Evolutionary conservation across 192 early-diverging fungal genomes (phyloP).

Genomic region (Allomyces macrogynus): DNA sequence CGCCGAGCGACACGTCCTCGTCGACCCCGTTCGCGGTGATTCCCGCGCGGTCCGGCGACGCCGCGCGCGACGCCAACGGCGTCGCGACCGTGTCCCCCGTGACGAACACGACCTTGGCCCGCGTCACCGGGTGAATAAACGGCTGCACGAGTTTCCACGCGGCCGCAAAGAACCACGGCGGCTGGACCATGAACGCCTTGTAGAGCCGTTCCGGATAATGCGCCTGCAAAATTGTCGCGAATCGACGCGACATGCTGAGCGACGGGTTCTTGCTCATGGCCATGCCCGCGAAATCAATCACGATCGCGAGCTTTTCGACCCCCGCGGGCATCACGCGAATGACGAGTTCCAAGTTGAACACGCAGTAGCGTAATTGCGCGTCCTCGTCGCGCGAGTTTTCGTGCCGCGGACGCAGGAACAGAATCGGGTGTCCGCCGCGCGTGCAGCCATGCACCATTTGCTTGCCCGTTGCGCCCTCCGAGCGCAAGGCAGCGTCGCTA

Average conservation of each 20-base stretch:
- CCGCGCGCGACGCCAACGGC: background rate
- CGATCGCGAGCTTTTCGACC: slow-evolving; percentile 53
- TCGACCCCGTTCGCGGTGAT: no score
- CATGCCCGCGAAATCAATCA: slow-evolving; percentile 62
- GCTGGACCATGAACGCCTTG: slow-evolving; percentile 46
- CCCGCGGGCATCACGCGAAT: slow-evolving; percentile 52
- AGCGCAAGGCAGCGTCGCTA: slow-evolving; percentile 42
- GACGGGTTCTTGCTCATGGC: slow-evolving; percentile 41
- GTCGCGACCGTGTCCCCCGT: background rate
- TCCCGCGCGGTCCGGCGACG: background rate
- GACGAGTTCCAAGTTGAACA: slow-evolving; percentile 60
- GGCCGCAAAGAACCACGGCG: slow-evolving; percentile 66
- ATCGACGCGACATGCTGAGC: slow-evolving; percentile 17
- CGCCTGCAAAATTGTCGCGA: slow-evolving; percentile 57
- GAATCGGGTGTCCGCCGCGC: slow-evolving; percentile 44
- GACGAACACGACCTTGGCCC: slow-evolving; percentile 66
- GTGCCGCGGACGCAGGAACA: slow-evolving; percentile 53
- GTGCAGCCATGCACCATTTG: slow-evolving; percentile 68
- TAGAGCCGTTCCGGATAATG: slow-evolving; percentile 82
- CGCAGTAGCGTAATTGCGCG: slow-evolving; percentile 56
- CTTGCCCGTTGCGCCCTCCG: slow-evolving; percentile 53
- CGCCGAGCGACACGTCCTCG: no score
- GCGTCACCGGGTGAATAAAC: slow-evolving; percentile 82
- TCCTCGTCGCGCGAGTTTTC: slow-evolving; percentile 60
- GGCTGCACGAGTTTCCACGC: slow-evolving; percentile 68